A percentile compares a stretch with the other conserved stretches of the same genome.
phyloP scores from a whole-genome alignment of 495 filamentous ascomycete species.

The Xylaria sp. region DNA sequence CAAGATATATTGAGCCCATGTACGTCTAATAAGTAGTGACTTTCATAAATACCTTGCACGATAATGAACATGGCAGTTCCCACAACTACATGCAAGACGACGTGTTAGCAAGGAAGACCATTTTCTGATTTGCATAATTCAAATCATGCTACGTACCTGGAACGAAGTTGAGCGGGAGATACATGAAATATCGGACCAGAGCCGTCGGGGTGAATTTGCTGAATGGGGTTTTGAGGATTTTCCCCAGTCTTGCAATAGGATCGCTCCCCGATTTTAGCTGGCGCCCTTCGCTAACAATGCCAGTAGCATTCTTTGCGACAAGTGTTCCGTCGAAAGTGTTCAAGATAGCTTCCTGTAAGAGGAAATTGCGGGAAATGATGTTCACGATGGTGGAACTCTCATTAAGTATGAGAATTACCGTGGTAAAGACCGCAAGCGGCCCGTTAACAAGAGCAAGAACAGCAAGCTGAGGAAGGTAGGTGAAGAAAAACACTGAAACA shows the following conservation, averaged over 20 bases:
- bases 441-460: constrained; percentile 84
- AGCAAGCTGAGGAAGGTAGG: constrained; percentile 88
- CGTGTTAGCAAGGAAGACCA: background rate
- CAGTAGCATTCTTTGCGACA: constrained; percentile 59
- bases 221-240: constrained; percentile 73
- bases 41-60: constrained; percentile 65
- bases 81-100: constrained; percentile 59
- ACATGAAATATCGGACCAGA: constrained; percentile 73
- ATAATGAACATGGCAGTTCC: constrained; percentile 82
- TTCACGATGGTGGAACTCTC: constrained; percentile 83
- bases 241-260: constrained; percentile 74
- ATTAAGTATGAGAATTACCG: constrained; percentile 76
- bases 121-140: background rate
- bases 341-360: constrained; percentile 79
- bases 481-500: constrained; percentile 74
- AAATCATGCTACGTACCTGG: constrained; percentile 54
- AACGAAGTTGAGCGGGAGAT: constrained; percentile 91
- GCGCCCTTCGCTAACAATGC: constrained; percentile 74
- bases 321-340: constrained; percentile 92
- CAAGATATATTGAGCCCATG: constrained; percentile 27
- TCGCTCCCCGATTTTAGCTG: constrained; percentile 68
- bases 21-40: background rate
- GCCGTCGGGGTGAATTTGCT: constrained; percentile 67
- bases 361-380: constrained; percentile 73
- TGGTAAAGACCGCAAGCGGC: constrained; percentile 79